Base-by-base conservation (phyloP, 2,329 filamentous ascomycete species). In the Aureobasidium subglaciale region DNA sequence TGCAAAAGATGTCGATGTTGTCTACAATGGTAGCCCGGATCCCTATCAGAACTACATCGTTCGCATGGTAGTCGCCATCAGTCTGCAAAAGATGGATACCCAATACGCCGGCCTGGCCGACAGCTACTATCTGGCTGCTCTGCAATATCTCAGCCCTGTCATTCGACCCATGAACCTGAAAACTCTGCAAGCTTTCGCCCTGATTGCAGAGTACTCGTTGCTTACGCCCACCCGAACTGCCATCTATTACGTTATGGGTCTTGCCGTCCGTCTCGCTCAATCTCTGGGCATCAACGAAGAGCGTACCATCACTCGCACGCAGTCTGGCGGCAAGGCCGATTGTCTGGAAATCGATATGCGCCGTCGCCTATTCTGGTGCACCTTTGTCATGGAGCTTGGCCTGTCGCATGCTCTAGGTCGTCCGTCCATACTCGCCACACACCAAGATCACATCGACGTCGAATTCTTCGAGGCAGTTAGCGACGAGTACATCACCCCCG, bases 31-130 rank as follows among this genome's bases (percentile, higher is more conserved):
- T 48, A 86, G 84, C 55, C 78, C 74, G 5, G 88, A 95, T 63
- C 64, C 65, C 8, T 92, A 91, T 68, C 85, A 91, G 66, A 90
- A 93, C 64, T 97, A 96, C 64, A 82, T 92, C 41, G 75, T 95
- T 49, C 85, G 89, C 57, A 91, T 97, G 83, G 89, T 96, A 53
- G 84, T 97, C 65, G 92, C 93, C 27, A 95, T 96, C 65, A 92
- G 90, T 68, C 81, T 97, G 71, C 92, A 97, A 71, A 96, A 95
- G 70, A 79, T 96, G 64, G 89, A 91, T 67, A 82, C 86, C 0
- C 85, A 88, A 61, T 97, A 93, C 69, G 90, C 91, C n/a, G 91
- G 91, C 22, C 76, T 97, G 25, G 92, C 93, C 27, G 92, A 97
- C 71, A 91, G 90, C 67, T 97, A 95, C 72, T 97, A 96, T 66